Conservation (phyloP, 768 basidiomycete genomes). For the Leccinum imitatum region DNA sequence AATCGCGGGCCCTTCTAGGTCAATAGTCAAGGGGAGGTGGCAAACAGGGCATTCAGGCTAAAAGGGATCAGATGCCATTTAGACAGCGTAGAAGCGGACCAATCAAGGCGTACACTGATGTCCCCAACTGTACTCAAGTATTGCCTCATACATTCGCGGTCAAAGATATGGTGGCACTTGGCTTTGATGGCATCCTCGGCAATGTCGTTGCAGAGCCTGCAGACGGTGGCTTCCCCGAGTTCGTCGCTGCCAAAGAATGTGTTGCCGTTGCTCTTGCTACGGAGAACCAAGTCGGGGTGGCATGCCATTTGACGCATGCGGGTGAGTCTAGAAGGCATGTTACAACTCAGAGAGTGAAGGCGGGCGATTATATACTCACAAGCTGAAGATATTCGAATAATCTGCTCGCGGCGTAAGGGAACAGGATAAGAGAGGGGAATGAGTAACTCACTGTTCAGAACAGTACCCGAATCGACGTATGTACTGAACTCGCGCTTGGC, state of each 20-base stretch:
- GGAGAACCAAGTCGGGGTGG: constrained; percentile 90
- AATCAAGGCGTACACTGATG: constrained; percentile 45
- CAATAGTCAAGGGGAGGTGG: constrained; percentile 88
- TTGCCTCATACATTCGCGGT: constrained; percentile 93
- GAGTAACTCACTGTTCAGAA: constrained; percentile 78
- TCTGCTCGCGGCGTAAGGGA: constrained; percentile 42
- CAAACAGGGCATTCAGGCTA: constrained; percentile 95
- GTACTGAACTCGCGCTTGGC: constrained; percentile 91
- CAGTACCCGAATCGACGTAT: constrained; percentile 85
- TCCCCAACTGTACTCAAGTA: constrained; percentile 80
- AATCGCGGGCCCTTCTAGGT: constrained; percentile 90
- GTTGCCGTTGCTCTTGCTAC: constrained; percentile 75
- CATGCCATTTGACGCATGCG: constrained; percentile 97
- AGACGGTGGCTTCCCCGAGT: constrained; percentile 75
- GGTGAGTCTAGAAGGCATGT: constrained; percentile 60
- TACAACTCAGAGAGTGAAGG: constrained; percentile 1
- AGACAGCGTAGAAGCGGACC: neutral
- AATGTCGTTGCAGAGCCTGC: constrained; percentile 93
- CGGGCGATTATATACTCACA: constrained; percentile 43
- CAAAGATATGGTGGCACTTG: constrained; percentile 92
- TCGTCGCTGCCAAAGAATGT: constrained; percentile 57
- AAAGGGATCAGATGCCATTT: neutral
- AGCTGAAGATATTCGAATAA: constrained; percentile 86
- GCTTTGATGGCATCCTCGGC: constrained; percentile 97
- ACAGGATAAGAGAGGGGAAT: neutral